These are phyloP conservation scores for Harrya chromipes DNA, from an alignment of 768 basidiomycete species.

Conservation along the genomic window DNA sequence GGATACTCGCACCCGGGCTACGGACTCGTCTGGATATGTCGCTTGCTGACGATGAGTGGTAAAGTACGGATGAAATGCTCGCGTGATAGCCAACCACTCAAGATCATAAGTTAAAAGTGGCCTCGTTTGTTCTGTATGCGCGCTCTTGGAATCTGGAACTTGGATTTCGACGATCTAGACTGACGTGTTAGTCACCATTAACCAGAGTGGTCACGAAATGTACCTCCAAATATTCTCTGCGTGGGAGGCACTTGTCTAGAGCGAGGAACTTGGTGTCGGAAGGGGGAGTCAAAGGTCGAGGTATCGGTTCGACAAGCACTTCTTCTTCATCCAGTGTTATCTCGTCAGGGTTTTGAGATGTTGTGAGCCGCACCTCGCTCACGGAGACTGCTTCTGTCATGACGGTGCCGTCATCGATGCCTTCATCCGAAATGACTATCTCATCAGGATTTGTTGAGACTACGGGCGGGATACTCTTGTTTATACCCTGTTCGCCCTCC, in stretches of 20 bases:
- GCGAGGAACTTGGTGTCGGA: constrained; percentile 77
- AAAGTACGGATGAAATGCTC: constrained; percentile 80
- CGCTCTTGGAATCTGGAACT: constrained; percentile 11
- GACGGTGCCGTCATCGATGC: constrained; percentile 14
- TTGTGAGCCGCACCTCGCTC: constrained; percentile 39
- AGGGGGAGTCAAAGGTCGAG: constrained; percentile 22
- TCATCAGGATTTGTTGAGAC: constrained; percentile 36
- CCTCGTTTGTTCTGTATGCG: constrained; percentile 4
- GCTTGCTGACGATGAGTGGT: constrained; percentile 49
- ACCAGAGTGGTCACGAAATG: constrained; percentile 1
- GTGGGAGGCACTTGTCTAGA: constrained; percentile 83
- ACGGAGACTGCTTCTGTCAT: constrained; percentile 1
- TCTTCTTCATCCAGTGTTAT: constrained; percentile 48
- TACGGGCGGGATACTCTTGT: background rate
- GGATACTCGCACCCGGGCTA: constrained; percentile 50
- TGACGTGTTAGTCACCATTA: background rate
- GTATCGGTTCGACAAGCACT: constrained; percentile 36
- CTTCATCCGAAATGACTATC: constrained; percentile 38
- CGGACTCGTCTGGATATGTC: constrained; percentile 56
- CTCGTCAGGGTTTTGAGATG: constrained; percentile 46
- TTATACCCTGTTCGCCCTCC: background rate
- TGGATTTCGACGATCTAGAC: constrained; percentile 71
- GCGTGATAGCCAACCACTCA: constrained; percentile 92
- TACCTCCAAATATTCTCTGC: constrained; percentile 80
- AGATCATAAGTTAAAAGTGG: constrained; percentile 70